Base-by-base conservation (phyloP, 495 filamentous ascomycete genomes). In the Penicillium lagena region DNA sequence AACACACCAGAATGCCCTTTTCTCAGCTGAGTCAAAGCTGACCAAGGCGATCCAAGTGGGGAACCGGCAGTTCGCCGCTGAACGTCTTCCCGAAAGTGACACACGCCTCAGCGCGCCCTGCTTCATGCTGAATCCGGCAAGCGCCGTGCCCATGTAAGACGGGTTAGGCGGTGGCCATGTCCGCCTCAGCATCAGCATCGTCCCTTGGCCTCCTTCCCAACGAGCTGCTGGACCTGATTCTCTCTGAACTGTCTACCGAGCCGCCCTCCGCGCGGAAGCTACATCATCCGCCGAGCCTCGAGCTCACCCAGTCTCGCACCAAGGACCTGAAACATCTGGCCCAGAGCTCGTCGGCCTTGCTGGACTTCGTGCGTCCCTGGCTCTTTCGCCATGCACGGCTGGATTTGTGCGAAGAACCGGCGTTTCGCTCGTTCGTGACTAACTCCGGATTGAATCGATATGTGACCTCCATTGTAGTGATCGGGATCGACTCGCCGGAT, bases 161-260 rank as follows among this genome's bases (percentile, higher is more conserved):
- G 5, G 9, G 8, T 15, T 1, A 10, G 9, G 12, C 27, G 9
- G 9, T 12, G 13, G 14, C 7, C 40, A 28, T 36, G 35, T 28
- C 33, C 50, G 40, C 43, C 13, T 17, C 27, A 45, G 40, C 27
- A 15, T 30, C 12, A 17, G 9, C 29, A 33, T 54, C 57, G 28
- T 29, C 43, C 7, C 36, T 53, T 12, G 52, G 54, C 38, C 37
- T 31, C 4, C 58, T 72, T 9, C 68, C 68, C 9, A 72, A 65
- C 53, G 68, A 72, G 49, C 58, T 72, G 43, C 51, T 70, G 37
- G 61, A 70, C 42, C 54, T 62, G 13, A 66, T 72, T 39, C 58
- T 70, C 42, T 58, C 45, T 34, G 48, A 54, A 37, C 48, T 71
- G 31, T 42, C 43, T 12, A 46, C 47, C 1, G 33, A 55, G 9